Conservation (phyloP, 108 stramenopile genomes). For the Cylindrotheca closterium region DNA sequence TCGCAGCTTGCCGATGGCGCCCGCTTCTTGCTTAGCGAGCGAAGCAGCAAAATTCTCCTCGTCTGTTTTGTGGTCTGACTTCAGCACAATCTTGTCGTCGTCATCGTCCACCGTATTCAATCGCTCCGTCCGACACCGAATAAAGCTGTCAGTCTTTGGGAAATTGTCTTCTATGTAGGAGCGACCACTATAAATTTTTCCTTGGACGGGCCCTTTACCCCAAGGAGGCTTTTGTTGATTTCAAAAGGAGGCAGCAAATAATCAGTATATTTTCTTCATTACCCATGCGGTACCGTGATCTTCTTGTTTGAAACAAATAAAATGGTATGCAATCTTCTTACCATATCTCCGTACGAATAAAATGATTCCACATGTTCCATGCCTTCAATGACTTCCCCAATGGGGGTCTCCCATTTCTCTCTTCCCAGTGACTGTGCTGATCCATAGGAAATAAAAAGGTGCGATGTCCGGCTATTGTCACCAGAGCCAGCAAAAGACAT, state of each 20-base stretch:
- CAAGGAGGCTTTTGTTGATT: conserved; percentile 65
- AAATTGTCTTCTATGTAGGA: conserved; percentile 67
- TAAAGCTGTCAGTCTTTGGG: conserved; percentile 53
- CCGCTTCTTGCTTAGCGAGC: background rate
- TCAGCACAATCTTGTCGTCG: conserved; percentile 2
- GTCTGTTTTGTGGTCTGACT: conserved; percentile 13
- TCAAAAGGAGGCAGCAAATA: background rate
- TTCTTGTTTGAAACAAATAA: no score
- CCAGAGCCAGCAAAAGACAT: conserved; percentile 71
- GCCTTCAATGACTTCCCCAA: conserved; percentile 70
- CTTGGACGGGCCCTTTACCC: conserved; percentile 70
- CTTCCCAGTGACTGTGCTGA: conserved; percentile 52
- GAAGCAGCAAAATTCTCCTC: conserved; percentile 13
- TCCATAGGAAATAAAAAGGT: conserved; percentile 77
- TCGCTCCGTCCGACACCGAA: conserved; percentile 16
- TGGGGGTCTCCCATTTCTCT: conserved; percentile 73
- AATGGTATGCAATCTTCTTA: no score
- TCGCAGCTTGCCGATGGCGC: background rate
- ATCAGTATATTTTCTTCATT: no score
- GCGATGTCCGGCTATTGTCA: conserved; percentile 67
- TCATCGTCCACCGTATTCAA: conserved; percentile 5
- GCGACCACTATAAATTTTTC: conserved; percentile 55
- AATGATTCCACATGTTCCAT: conserved; percentile 54
- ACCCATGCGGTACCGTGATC: no score
- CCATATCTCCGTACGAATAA: conserved; percentile 84